Percentiles rank a stretch among this genome's conserved stretches.
phyloP scores from a whole-genome alignment of 2,329 filamentous ascomycete species.

The Colletotrichum tofieldiae region DNA sequence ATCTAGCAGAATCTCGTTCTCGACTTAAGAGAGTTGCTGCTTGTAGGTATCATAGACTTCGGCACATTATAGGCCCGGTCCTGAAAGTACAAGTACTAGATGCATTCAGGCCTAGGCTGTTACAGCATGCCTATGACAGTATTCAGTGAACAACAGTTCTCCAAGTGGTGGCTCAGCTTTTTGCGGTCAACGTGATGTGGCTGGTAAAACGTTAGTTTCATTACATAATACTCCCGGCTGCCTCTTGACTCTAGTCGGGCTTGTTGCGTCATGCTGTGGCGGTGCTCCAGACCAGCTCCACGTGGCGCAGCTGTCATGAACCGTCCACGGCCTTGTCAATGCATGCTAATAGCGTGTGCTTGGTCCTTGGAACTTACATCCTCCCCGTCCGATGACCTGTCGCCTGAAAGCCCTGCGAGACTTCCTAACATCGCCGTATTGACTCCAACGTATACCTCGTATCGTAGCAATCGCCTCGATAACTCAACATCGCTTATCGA shows the following conservation, averaged over 20 bases:
- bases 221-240: background rate
- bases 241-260: background rate
- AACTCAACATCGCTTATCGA: background rate
- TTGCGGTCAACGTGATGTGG: background rate
- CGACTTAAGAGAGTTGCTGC: background rate
- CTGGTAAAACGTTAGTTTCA: background rate
- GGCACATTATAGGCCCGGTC: conserved; percentile 8
- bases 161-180: background rate
- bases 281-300: background rate
- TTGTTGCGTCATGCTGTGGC: background rate
- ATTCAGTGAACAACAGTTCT: no score
- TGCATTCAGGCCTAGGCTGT: background rate
- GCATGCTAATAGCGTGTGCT: background rate
- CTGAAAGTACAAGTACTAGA: background rate
- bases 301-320: background rate
- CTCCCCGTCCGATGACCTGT: background rate
- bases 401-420: conserved; percentile 4
- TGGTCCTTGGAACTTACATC: background rate
- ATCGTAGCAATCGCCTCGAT: background rate
- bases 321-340: background rate
- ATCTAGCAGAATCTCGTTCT: background rate
- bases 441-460: background rate
- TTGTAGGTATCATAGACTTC: conserved; percentile 29
- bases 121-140: background rate
- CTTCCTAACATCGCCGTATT: background rate